Evolutionary conservation across 129 eudicot species (phyloP), one percentile per base, ranked within the genome.

Genomic region (Pittosporum tobira): DNA sequence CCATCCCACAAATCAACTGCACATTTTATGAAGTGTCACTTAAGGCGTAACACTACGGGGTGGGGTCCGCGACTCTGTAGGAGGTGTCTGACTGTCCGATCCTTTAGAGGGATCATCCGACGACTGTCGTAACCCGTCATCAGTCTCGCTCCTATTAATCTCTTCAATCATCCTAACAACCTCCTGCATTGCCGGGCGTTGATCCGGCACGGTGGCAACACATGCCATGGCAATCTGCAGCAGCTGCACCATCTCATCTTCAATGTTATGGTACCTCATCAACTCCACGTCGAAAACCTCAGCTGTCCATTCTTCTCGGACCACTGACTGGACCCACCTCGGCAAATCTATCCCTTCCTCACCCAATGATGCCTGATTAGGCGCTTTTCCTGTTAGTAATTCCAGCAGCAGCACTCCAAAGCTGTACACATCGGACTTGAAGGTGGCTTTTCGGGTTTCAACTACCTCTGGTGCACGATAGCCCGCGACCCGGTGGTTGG

Each of bases 311-410:
- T 91, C 98, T 57, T 91, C 98, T 14, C 96, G 38, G 5, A 86
- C 95, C 7, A 91, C 99, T 3, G 94, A 83, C 26, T 91, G 96
- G 25, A 91, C 99, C 99, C 99, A 91, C 54, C 99, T 69, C 0
- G 99, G 99, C 62, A 91, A 67, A 57, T 91, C 99, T 0, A 91
- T 81, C 68, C 99, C 99, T 62, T 91, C 99, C 37, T 91, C 99
- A 0, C 91, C 96, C 36, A 91, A 56, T 5, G 96, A 87, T 0
- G 99, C 91, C 65, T 91, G 99, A 61, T 87, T 91, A 0, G 99
- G 99, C 8, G 99, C 79, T 69, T 91, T 91, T 0, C 99, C 99
- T 0, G 99, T 91, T 57, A 91, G 68, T n/a, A 91, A 85, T 77
- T 91, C 99, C 20, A 91, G 53, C 2, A 91, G 21, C 2, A 91